Evolutionary conservation across 306 rosid species (phyloP), one percentile per base, ranked within the genome.

Genomic region (Pueraria montana): DNA sequence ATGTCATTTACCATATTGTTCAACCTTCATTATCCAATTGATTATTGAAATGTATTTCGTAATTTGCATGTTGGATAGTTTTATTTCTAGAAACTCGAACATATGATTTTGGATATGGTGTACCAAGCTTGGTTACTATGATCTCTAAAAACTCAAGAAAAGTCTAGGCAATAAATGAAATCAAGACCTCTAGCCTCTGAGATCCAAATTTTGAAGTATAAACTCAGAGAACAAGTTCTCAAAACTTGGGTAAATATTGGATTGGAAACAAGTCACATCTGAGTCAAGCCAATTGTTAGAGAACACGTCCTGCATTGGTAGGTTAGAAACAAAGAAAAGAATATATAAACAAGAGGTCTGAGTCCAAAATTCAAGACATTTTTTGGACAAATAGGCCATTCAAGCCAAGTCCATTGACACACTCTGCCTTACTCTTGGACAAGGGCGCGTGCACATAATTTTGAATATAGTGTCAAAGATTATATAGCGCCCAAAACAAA

Each of bases 31-130:
- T 20, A 45, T 18, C 26, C 55, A 77, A 30, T 64, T 63, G 46
- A 69, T 16, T 79, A 5, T 59, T 30, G 7, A 48, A 26, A 72
- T 81, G 52, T 43, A 17, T 40, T 68, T 26, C 48, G 55, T 79
- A 55, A 43, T 24, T 52, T 67, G 5, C 76, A 79, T 69, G 26
- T 62, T 16, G 45, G 13, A 42, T 40, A 50, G 18, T 66, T 42
- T 79, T 66, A 32, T 38, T 50, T 34, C 17, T 30, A 40, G 52
- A 11, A 77, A 32, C 61, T 23, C 1, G 13, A n/a, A 14, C 64
- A 20, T 13, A 12, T 77, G 65, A 17, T 78, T 49, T 78, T 34
- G 43, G 46, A 38, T 38, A 14, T 52, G 43, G 38, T 10, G 11
- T 52, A 18, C 3, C 13, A 18, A 18, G 61, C 61, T 53, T 18